phyloP scores from a whole-genome alignment of 768 basidiomycete genomes.

The Pholiota molesta region DNA sequence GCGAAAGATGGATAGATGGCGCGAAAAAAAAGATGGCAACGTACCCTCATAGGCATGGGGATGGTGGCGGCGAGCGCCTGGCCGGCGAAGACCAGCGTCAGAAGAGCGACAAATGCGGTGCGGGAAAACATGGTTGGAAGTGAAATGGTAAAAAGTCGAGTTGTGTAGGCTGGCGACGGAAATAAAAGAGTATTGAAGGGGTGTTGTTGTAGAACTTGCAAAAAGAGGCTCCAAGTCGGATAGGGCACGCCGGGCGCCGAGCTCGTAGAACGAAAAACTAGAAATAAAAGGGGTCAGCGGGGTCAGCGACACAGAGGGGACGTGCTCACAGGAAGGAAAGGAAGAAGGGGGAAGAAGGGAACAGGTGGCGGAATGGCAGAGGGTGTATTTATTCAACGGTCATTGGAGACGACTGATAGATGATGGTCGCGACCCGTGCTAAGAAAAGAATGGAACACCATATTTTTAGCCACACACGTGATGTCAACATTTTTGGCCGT shows the following conservation, averaged over 20 bases:
- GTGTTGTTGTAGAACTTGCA: constrained; percentile 2
- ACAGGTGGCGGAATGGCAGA: constrained; percentile 15
- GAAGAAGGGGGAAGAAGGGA: constrained; percentile 20
- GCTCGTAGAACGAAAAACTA: constrained; percentile 28
- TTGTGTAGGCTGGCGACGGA: constrained; percentile 13
- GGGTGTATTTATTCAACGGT: constrained; percentile 22
- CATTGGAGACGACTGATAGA: constrained; percentile 8
- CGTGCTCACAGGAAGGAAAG: constrained; percentile 20
- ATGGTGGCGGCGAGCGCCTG: constrained; percentile 46
- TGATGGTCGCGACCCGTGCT: constrained; percentile 23
- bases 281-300: constrained; percentile 9
- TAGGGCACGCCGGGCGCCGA: constrained; percentile 39
- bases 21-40: constrained; percentile 16
- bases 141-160: constrained; percentile 19
- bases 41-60: constrained; percentile 46
- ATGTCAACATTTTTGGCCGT: background rate
- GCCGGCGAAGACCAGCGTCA: constrained; percentile 46
- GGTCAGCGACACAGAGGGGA: constrained; percentile 12
- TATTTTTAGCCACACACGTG: background rate
- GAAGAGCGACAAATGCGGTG: constrained; percentile 38
- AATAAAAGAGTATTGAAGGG: constrained; percentile 6
- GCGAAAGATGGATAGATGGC: background rate
- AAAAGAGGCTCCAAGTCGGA: constrained; percentile 23
- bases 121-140: constrained; percentile 46
- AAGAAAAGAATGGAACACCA: constrained; percentile 3